phyloP scores from a whole-genome alignment of 805 yeast species.

The Ogataea pini region DNA sequence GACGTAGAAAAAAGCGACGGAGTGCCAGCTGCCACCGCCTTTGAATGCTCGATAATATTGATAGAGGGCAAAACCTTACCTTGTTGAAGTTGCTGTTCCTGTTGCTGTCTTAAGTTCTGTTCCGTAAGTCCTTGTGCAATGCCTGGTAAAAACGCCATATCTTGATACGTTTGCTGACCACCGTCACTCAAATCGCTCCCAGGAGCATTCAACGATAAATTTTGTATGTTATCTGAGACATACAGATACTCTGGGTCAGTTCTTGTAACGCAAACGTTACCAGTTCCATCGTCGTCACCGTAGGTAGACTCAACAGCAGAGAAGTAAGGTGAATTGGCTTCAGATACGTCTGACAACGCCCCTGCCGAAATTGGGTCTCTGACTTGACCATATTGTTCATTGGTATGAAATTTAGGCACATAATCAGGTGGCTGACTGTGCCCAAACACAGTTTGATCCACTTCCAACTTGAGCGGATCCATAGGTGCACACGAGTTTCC shows the following conservation, averaged over 20 bases:
- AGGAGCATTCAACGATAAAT: conserved; percentile 16
- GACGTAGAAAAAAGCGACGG: conserved; percentile 61
- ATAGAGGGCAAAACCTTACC: conserved; percentile 14
- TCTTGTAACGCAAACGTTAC: conserved; percentile 9
- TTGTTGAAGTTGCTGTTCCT: conserved; percentile 11
- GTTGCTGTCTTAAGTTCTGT: conserved; percentile 24
- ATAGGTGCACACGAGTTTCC: neutral
- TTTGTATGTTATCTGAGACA: conserved; percentile 21
- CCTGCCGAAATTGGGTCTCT: conserved; percentile 16
- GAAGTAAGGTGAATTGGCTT: conserved; percentile 28
- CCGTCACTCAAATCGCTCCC: neutral
- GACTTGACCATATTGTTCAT: conserved; percentile 19
- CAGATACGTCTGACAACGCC: conserved; percentile 27
- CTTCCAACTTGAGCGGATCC: conserved; percentile 4
- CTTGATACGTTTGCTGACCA: conserved; percentile 3
- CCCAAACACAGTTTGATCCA: conserved; percentile 11
- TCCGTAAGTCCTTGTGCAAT: conserved; percentile 24
- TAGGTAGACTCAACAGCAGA: conserved; percentile 29
- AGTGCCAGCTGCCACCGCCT: conserved; percentile 45
- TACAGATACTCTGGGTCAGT: conserved; percentile 18
- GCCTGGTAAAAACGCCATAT: conserved; percentile 14
- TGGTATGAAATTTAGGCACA: conserved; percentile 16
- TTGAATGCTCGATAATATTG: conserved; percentile 38
- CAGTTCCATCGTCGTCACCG: conserved; percentile 23
- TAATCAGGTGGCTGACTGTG: conserved; percentile 10